phyloP scores from a whole-genome alignment of 768 basidiomycete species.

The Suillus subaureus region DNA sequence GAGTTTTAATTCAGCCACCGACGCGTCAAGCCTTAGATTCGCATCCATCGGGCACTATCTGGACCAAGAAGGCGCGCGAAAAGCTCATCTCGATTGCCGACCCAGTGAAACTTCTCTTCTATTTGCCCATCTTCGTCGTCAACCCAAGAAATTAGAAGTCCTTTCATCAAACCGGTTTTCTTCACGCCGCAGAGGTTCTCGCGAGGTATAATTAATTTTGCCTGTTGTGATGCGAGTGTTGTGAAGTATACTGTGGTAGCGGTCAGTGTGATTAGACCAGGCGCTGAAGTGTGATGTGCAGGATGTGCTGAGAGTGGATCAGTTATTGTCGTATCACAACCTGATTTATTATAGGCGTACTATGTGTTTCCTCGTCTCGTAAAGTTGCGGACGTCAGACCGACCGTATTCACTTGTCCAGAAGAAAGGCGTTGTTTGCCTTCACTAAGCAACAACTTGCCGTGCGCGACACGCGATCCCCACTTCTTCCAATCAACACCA shows the following conservation, averaged over 20 bases:
- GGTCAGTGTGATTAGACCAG: constrained; percentile 64
- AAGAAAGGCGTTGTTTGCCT: constrained; percentile 41
- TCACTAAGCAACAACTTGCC: constrained; percentile 49
- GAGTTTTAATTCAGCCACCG: constrained; percentile 13
- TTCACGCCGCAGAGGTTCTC: constrained; percentile 54
- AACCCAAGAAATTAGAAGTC: constrained; percentile 51
- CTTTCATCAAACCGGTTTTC: constrained; percentile 56
- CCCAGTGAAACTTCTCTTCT: constrained; percentile 61
- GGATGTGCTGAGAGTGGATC: constrained; percentile 50
- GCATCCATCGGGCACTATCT: constrained; percentile 52
- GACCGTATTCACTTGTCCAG: constrained; percentile 34
- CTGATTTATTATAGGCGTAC: constrained; percentile 27
- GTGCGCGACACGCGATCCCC: constrained; percentile 48
- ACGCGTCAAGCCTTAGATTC: constrained; percentile 32
- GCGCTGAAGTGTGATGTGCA: constrained; percentile 54
- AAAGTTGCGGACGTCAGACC: background rate
- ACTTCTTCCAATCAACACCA: constrained; percentile 57
- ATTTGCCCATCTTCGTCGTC: constrained; percentile 35
- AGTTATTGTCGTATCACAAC: background rate
- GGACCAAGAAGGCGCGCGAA: constrained; percentile 63
- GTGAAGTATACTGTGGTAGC: constrained; percentile 53
- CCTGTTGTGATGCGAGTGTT: constrained; percentile 46
- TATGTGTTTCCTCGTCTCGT: constrained; percentile 30
- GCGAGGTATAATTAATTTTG: constrained; percentile 50
- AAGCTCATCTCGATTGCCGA: constrained; percentile 63